Conservation (phyloP, 2,329 filamentous ascomycete species). For the Ophiostoma ips region DNA sequence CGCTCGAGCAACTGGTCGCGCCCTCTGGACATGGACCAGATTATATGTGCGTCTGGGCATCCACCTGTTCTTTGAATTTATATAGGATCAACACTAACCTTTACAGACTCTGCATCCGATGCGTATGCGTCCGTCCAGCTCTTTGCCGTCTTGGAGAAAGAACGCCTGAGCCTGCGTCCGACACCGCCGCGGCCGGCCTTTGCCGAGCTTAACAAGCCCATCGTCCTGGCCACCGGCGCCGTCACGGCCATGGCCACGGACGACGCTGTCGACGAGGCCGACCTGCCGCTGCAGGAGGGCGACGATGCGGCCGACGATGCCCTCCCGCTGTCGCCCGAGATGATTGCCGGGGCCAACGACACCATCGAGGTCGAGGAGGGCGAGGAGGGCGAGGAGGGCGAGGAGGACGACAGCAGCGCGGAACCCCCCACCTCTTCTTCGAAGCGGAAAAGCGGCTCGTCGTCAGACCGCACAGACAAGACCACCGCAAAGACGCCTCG, state of each 20-base stretch:
- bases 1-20: conserved; percentile 63
- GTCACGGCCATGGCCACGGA: conserved; percentile 18
- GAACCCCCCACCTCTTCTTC: background rate
- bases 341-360: background rate
- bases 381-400: background rate
- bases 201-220: conserved; percentile 52
- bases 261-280: conserved; percentile 19
- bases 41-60: conserved; percentile 42
- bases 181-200: conserved; percentile 55
- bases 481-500: background rate
- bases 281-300: background rate
- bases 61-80: background rate
- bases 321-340: background rate
- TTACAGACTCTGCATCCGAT: conserved; percentile 61
- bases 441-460: background rate
- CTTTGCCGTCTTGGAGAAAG: conserved; percentile 55
- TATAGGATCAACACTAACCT: conserved; percentile 18
- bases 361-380: background rate
- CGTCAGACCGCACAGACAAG: background rate
- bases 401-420: background rate
- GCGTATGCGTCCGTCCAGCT: conserved; percentile 68
- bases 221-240: conserved; percentile 37
- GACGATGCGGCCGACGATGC: background rate
- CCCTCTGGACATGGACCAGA: conserved; percentile 47
- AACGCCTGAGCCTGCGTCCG: conserved; percentile 52